These are phyloP conservation scores for Lichtheimia corymbifera DNA, from an alignment of 371 early-diverging fungal genomes.

Conservation along the genomic window DNA sequence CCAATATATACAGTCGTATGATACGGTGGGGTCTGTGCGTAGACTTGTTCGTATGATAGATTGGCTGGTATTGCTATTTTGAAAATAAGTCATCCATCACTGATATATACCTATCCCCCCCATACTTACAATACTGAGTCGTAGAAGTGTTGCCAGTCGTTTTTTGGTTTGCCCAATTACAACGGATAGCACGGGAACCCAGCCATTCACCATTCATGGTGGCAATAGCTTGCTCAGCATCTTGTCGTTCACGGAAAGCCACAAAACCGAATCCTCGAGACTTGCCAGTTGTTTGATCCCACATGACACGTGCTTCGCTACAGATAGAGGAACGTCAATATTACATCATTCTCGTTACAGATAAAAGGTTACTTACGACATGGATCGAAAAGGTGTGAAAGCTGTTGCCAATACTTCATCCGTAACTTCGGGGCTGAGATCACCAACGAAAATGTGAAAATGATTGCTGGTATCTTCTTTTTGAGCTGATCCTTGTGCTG, in stretches of 20 bases:
- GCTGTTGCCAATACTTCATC: constrained; percentile 71
- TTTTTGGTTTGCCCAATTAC: constrained; percentile 75
- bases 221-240: constrained; percentile 78
- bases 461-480: constrained; percentile 71
- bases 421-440: constrained; percentile 83
- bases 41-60: constrained; percentile 65
- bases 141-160: constrained; percentile 8
- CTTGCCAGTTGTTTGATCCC: constrained; percentile 79
- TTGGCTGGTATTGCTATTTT: constrained; percentile 21
- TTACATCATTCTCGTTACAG: not conserved
- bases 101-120: no score
- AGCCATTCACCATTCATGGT: constrained; percentile 87
- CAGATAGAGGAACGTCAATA: constrained; percentile 22
- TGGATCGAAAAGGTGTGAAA: constrained; percentile 62
- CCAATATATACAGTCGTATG: constrained; percentile 88
- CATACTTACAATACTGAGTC: no score
- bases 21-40: constrained; percentile 71
- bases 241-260: constrained; percentile 78
- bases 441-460: constrained; percentile 84
- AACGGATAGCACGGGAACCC: constrained; percentile 63
- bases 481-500: constrained; percentile 35
- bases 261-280: constrained; percentile 85
- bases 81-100: not conserved
- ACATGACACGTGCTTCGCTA: constrained; percentile 64
- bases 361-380: constrained; percentile 52